Evolutionary conservation across 257 asterid genomes (phyloP).

Genomic region (Eucommia ulmoides): DNA sequence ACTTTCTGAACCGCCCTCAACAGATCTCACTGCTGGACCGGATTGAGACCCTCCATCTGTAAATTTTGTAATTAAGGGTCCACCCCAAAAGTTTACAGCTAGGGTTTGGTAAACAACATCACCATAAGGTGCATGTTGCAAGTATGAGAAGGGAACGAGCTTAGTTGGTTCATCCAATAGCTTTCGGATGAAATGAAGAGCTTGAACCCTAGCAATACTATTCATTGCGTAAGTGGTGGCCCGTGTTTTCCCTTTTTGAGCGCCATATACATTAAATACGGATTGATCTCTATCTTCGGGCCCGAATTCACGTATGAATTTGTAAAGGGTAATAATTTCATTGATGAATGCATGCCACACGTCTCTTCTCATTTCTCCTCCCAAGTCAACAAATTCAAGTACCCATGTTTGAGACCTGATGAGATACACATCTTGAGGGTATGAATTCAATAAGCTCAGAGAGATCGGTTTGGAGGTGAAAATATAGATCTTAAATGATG

Average conservation of each 20-base stretch:
- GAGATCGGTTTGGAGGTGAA: background rate
- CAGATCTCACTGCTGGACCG: constrained; percentile 15
- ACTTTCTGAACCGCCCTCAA: constrained; percentile 33
- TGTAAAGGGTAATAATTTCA: constrained; percentile 59
- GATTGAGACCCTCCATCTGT: constrained; percentile 16
- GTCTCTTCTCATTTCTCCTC: constrained; percentile 90
- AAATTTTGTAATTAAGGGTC: constrained; percentile 42
- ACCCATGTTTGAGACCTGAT: constrained; percentile 54
- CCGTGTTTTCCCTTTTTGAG: constrained; percentile 59
- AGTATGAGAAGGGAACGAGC: constrained; percentile 62
- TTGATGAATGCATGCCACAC: constrained; percentile 78
- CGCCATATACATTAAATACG: constrained; percentile 45
- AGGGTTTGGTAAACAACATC: constrained; percentile 74
- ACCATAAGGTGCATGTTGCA: constrained; percentile 69
- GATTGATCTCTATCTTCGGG: constrained; percentile 66
- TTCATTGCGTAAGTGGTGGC: constrained; percentile 49
- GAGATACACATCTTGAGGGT: background rate
- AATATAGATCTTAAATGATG: background rate
- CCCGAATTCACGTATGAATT: constrained; percentile 62
- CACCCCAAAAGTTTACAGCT: constrained; percentile 89
- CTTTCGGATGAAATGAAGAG: constrained; percentile 62
- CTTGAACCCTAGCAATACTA: constrained; percentile 77
- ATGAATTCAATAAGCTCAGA: background rate
- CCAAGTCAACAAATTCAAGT: constrained; percentile 82
- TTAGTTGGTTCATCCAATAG: constrained; percentile 80